A percentile compares a stretch with the other conserved stretches of the same genome.
Evolutionary conservation across 768 basidiomycete species (phyloP).

Genomic region (Russula lepida): DNA sequence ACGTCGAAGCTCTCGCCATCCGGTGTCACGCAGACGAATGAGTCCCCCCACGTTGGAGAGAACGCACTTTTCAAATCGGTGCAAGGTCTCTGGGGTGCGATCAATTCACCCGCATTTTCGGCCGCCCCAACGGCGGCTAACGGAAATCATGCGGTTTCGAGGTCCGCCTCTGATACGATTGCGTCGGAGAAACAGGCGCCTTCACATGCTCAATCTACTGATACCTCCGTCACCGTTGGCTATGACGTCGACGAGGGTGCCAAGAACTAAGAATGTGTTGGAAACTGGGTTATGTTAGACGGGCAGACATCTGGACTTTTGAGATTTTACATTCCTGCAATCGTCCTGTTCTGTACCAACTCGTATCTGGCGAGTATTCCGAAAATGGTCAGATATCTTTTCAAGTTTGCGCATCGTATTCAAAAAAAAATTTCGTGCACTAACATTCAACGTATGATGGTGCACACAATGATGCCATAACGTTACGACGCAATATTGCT

Average conservation of each 20-base stretch:
- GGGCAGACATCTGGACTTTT: neutral
- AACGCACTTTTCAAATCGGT: neutral
- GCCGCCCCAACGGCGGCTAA: neutral
- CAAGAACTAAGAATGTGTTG: neutral
- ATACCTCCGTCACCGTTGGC: neutral
- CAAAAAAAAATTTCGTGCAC: no score
- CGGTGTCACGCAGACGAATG: neutral
- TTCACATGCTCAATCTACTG: neutral
- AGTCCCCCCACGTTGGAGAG: constrained; percentile 20
- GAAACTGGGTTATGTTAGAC: neutral
- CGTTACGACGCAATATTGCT: no score
- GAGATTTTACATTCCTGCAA: neutral
- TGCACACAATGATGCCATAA: no score
- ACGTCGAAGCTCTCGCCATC: neutral
- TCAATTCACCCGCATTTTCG: neutral
- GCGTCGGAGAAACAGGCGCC: neutral
- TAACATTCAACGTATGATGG: no score
- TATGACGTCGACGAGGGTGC: constrained; percentile 3
- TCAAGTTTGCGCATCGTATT: no score
- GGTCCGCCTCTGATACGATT: neutral
- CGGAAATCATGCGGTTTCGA: neutral
- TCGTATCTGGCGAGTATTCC: neutral
- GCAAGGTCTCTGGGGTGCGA: neutral
- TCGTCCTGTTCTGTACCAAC: neutral
- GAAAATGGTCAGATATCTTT: neutral